A percentile compares a stretch with the other conserved stretches of the same genome.
phyloP scores from a whole-genome alignment of 306 rosid genomes.

The Lathyrus tuberosus region DNA sequence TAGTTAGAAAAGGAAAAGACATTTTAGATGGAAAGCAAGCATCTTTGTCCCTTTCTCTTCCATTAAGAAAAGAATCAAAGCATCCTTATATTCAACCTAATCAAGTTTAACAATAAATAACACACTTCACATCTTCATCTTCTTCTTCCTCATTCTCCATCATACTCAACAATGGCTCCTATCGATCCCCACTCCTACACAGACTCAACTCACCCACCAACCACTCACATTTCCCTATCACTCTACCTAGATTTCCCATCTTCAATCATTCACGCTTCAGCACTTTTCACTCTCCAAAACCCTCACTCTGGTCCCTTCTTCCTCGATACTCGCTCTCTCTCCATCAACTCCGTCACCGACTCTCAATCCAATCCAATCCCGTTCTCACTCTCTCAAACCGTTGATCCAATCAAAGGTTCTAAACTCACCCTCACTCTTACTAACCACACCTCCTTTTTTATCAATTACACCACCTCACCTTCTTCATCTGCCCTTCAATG shows the following conservation, averaged over 20 bases:
- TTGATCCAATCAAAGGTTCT: conserved; percentile 65
- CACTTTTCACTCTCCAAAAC: conserved; percentile 55
- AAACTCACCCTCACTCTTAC: conserved; percentile 61
- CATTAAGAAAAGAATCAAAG: background rate
- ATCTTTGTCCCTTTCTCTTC: too few species aligned
- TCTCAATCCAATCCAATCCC: conserved; percentile 54
- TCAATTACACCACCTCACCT: conserved; percentile 66
- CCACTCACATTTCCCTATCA: conserved; percentile 59
- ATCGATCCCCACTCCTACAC: conserved; percentile 93
- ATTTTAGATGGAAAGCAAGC: too few species aligned
- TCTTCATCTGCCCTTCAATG: conserved; percentile 90
- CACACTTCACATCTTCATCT: background rate
- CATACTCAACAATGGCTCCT: conserved; percentile 58
- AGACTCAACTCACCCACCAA: conserved; percentile 61
- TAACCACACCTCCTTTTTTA: conserved; percentile 53
- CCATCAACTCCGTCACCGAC: conserved; percentile 54
- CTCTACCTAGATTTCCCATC: conserved; percentile 71
- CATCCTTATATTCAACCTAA: background rate
- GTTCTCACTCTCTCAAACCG: conserved; percentile 48
- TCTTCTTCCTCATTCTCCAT: background rate
- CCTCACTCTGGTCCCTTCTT: conserved; percentile 67
- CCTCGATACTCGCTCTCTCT: conserved; percentile 79
- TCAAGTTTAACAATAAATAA: background rate
- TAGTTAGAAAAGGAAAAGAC: too few species aligned
- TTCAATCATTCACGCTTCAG: conserved; percentile 65